Conservation (phyloP, 805 yeast genomes). For the Wickerhamiella azymoides region DNA sequence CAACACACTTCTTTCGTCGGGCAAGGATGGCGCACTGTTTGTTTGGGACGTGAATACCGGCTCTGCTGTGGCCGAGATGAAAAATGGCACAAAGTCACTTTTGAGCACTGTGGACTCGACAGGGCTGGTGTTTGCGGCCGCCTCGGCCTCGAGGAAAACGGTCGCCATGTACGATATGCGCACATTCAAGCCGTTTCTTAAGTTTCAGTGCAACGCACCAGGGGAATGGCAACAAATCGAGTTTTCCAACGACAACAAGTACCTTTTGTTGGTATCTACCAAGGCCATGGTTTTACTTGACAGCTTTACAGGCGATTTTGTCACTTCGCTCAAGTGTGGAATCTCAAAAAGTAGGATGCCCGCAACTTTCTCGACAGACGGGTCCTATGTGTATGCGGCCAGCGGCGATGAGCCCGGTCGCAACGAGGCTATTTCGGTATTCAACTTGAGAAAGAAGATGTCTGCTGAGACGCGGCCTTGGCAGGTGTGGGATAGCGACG, state of each 20-base stretch:
- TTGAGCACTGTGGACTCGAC: slow-evolving; percentile 68
- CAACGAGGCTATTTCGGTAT: slow-evolving; percentile 37
- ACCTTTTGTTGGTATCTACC: slow-evolving; percentile 42
- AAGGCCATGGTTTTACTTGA: slow-evolving; percentile 47
- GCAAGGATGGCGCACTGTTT: slow-evolving; percentile 67
- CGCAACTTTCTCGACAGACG: slow-evolving; percentile 54
- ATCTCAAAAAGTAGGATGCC: slow-evolving; percentile 32
- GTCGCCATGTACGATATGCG: slow-evolving; percentile 50
- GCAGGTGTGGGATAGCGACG: not conserved
- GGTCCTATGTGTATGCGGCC: slow-evolving; percentile 46
- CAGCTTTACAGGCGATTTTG: slow-evolving; percentile 47
- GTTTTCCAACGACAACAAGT: slow-evolving; percentile 65
- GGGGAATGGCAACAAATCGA: slow-evolving; percentile 49
- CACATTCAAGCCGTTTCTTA: slow-evolving; percentile 41
- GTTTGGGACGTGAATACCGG: slow-evolving; percentile 74
- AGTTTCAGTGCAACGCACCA: slow-evolving; percentile 26
- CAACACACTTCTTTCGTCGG: slow-evolving; percentile 50
- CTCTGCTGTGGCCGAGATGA: slow-evolving; percentile 37
- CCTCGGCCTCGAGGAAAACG: slow-evolving; percentile 30
- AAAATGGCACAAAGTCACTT: slow-evolving; percentile 38
- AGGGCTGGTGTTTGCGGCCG: slow-evolving; percentile 69
- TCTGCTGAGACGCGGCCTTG: too few relatives aligned
- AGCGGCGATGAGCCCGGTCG: slow-evolving; percentile 31
- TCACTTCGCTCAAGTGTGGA: slow-evolving; percentile 36
- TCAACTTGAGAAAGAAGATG: slow-evolving; percentile 29